These are phyloP conservation scores for Alnus rubra DNA, from an alignment of 306 rosid species.

Conservation along the genomic window DNA sequence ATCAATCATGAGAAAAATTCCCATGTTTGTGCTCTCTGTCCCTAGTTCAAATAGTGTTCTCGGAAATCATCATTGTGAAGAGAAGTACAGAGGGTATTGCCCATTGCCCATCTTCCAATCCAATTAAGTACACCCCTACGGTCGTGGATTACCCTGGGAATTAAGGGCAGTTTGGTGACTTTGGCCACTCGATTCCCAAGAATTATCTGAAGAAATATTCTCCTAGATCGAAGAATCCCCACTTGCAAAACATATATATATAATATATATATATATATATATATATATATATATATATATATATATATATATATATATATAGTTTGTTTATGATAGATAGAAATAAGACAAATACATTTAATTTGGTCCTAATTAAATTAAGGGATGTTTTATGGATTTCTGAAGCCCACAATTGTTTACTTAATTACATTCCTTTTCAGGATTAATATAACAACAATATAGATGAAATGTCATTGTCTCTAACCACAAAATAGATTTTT, in stretches of 20 bases:
- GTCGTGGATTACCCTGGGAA: neutral
- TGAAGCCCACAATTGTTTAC: neutral
- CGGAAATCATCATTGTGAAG: constrained; percentile 19
- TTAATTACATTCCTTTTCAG: constrained; percentile 1
- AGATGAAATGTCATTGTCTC: constrained; percentile 59
- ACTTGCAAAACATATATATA: neutral
- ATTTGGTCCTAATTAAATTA: constrained; percentile 12
- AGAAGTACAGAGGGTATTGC: constrained; percentile 12
- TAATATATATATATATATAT: too few relatives aligned
- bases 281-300: too few relatives aligned
- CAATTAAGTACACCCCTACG: constrained; percentile 12
- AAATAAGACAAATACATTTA: constrained; percentile 21
- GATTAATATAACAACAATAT: constrained; percentile 5
- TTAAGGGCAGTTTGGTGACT: constrained; percentile 1
- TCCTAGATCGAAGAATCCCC: neutral
- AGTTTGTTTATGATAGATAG: neutral
- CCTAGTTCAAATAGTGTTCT: constrained; percentile 21
- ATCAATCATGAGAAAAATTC: constrained; percentile 35
- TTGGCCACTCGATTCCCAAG: constrained; percentile 24
- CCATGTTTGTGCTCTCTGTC: constrained; percentile 32
- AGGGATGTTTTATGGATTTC: constrained; percentile 9
- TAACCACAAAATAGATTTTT: constrained; percentile 21
- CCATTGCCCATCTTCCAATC: constrained; percentile 13
- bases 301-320: neutral
- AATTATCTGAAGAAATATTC: constrained; percentile 22